Conservation (phyloP, 2,329 filamentous ascomycete species). For the Cercospora zeina region DNA sequence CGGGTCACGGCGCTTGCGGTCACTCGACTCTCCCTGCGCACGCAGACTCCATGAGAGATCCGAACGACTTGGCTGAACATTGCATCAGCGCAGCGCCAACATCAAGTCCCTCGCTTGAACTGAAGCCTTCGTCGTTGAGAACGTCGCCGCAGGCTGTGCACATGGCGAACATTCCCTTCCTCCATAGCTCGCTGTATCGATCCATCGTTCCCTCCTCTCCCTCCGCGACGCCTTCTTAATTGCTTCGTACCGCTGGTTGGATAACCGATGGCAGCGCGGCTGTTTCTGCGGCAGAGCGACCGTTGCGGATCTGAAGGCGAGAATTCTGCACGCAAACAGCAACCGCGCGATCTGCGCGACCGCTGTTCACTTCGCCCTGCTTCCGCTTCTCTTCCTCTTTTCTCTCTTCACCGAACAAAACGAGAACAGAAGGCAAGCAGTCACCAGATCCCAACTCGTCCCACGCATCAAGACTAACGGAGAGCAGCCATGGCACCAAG, state of each 20-base stretch:
- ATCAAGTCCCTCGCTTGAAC: background rate
- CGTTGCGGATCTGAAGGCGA: background rate
- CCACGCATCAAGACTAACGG: background rate
- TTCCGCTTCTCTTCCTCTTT: background rate
- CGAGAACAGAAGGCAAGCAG: background rate
- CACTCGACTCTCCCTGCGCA: constrained; percentile 3
- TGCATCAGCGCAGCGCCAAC: background rate
- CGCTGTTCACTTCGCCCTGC: background rate
- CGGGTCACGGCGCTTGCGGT: background rate
- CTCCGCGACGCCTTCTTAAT: background rate
- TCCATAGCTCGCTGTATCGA: background rate
- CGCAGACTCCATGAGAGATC: constrained; percentile 4
- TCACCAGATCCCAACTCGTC: background rate
- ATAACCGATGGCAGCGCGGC: background rate
- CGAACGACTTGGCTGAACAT: background rate
- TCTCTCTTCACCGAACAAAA: background rate
- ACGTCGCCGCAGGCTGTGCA: background rate
- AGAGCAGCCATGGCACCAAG: background rate
- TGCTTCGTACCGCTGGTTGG: background rate
- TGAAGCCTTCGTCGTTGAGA: background rate
- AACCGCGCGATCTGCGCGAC: background rate
- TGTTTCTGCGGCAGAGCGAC: background rate
- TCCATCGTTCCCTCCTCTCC: background rate
- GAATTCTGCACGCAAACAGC: background rate
- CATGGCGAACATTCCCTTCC: background rate